Base-by-base conservation (phyloP, 2,329 filamentous ascomycete genomes). In the Hypoxylon sp. region DNA sequence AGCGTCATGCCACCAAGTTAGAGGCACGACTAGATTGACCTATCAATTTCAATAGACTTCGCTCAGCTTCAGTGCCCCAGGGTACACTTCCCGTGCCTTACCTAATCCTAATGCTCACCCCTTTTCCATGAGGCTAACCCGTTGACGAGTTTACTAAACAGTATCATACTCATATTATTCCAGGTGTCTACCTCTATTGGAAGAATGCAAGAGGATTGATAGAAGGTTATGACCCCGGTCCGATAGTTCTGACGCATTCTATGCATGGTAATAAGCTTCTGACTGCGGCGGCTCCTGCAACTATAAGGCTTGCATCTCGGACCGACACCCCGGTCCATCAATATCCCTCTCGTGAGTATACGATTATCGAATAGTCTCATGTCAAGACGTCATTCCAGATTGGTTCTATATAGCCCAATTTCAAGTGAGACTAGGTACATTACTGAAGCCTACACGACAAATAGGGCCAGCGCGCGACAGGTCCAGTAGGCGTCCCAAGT, bases 341-440 rank as follows among this genome's bases (percentile, higher is more conserved):
- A 9, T 40, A 1, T 40, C 16, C 11, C 3, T 6, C 24, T 26
- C 3, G 24, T 26, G 11, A 16, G 36, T 20, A 18, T 18, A 20
- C 11, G 16, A 11, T 40, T 40, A 40, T 18, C 4, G 16, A 40
- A 40, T 20, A 9, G 3, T 40, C 16, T 18, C 3, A 40, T 40
- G 16, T 20, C 36, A 40, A 40, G 36, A 40, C 36, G 36, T 40
- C 16, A 40, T 40, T 5, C 16, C 36, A 40, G 20, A 40, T 8
- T 18, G 16, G 36, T 40, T 40, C 36, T 40, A 40, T 40, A 40
- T 40, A 40, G 36, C 36, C 36, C 36, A 40, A 40, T 40, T 40
- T 40, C 36, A 20, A 11, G 7, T 40, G 36, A 40, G 16, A 7
- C 8, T 26, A 26, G 24, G n/a, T 7, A 18, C n/a, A 38, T 8